phyloP scores from a whole-genome alignment of 2,329 filamentous ascomycete genomes.

The Talaromyces sp. region DNA sequence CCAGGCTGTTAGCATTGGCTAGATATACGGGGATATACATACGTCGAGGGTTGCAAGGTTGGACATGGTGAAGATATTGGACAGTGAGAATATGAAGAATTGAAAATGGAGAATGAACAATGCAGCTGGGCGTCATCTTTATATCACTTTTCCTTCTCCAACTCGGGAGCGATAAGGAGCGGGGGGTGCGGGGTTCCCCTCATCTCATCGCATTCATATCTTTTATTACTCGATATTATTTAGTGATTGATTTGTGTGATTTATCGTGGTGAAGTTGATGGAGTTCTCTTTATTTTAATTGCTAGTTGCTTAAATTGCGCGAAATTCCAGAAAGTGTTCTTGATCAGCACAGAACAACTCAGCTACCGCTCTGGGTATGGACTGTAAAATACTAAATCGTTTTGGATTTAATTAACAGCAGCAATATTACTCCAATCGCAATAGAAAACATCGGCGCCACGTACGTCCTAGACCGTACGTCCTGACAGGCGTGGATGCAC shows the following conservation, averaged over 20 bases:
- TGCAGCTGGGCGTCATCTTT: background rate
- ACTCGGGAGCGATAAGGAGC: background rate
- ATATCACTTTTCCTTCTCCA: background rate
- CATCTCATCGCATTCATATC: background rate
- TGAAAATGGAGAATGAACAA: background rate
- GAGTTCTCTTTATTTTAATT: too few relatives aligned
- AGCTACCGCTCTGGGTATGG: too few relatives aligned
- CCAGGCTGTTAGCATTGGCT: background rate
- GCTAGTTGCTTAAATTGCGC: too few relatives aligned
- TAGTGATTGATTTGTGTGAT: too few relatives aligned
- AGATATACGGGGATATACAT: conserved; percentile 9
- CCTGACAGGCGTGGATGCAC: background rate
- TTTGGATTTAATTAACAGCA: too few relatives aligned
- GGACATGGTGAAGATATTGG: conserved; percentile 25
- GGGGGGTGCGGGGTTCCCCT: conserved; percentile 7
- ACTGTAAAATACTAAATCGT: too few relatives aligned
- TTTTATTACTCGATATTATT: background rate
- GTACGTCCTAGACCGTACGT: background rate
- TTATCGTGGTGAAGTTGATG: too few relatives aligned
- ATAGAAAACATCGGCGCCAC: background rate
- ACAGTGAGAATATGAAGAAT: background rate
- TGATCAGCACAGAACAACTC: too few relatives aligned
- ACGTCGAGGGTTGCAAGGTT: conserved; percentile 40
- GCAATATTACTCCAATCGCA: too few relatives aligned
- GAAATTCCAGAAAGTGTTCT: too few relatives aligned